Base-by-base conservation (phyloP, 345 rosid species). In the Camelina sativa region DNA sequence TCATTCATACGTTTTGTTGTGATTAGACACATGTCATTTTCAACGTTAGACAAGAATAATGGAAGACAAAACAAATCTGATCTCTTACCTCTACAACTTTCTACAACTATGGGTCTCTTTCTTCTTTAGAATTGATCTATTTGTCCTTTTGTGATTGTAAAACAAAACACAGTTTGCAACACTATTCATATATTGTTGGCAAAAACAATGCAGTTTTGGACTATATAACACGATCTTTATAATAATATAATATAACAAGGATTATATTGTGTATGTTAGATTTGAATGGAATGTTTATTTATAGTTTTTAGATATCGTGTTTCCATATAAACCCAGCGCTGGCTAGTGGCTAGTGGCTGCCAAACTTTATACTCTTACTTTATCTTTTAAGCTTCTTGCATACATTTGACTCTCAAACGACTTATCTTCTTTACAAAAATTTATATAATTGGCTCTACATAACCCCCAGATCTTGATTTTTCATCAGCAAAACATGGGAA, bases 401-500 rank as follows among this genome's bases (percentile, higher is more conserved):
- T 28, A 28, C 30, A 28, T 28, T 28, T 4, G 48, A 54, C 8
- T 23, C 50, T 56, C 25, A 11, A 37, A 50, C 16, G 22, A 28
- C 2, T 6, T 34, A 34, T 6, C 8, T 8, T 34, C 8, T 7
- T 32, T 32, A 32, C 8, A 32, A 8, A 32, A 32, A 32, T 6
- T 32, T 32, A 5, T 6, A 6, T 8, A 11, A 30, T 62, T 32
- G 2, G 38, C 19, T 68, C 63, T 61, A 23, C 23, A 43, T 53
- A 60, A 30, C 9, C 52, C 43, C 52, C 13, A 54, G 25, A 17
- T 70, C 43, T 70, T 76, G 71, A 15, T 76, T 70, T 56, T 56
- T 67, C 48, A 37, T 47, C 50, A 69, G 2, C 61, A 40, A 76
- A 63, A 34, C 25, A 77, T 84, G 86, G 75, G 11, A 34, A 73